Conservation (phyloP, 306 rosid species). For the Malus asiatica region DNA sequence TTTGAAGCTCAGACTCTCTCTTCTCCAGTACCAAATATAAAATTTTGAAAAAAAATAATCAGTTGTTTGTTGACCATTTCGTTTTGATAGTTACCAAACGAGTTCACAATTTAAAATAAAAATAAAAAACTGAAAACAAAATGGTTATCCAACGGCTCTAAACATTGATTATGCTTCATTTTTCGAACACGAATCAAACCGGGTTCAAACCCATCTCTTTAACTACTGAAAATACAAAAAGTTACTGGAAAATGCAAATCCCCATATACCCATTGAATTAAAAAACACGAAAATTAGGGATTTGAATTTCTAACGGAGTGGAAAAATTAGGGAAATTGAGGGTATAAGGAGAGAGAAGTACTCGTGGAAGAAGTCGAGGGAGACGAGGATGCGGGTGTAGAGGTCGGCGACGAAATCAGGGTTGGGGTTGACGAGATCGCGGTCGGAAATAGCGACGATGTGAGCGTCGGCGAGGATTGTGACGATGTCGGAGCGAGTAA, state of each 20-base stretch:
- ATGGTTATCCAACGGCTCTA: background rate
- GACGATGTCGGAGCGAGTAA: constrained; percentile 41
- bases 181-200: background rate
- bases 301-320: background rate
- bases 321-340: background rate
- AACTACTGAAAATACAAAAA: background rate
- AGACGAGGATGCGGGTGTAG: constrained; percentile 47
- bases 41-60: no score
- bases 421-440: constrained; percentile 44
- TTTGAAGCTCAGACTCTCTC: background rate
- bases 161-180: background rate
- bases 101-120: no score
- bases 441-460: constrained; percentile 52
- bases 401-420: constrained; percentile 46
- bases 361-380: constrained; percentile 46
- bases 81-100: no score
- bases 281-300: background rate
- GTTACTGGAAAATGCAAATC: background rate
- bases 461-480: constrained; percentile 29
- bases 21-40: background rate
- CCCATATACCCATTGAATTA: background rate
- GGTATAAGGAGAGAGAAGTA: constrained; percentile 6
- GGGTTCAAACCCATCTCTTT: background rate
- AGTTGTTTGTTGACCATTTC: no score
- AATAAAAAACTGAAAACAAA: no score